Conservation (phyloP, 768 basidiomycete species). For the Fistulinella prunicolor region DNA sequence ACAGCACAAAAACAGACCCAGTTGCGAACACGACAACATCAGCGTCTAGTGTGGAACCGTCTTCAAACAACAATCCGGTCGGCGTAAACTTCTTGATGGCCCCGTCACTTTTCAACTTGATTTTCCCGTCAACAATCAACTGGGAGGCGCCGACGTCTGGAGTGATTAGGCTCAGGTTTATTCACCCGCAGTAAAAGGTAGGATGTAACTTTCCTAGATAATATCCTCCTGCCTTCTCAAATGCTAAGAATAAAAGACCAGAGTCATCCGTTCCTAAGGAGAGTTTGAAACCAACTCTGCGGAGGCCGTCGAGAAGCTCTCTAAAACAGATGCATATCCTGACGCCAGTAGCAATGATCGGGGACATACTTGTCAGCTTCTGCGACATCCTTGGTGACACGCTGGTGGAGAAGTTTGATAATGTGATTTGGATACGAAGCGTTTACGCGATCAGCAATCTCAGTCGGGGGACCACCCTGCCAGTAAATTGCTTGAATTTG, state of each 20-base stretch:
- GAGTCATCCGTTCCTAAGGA: conserved; percentile 49
- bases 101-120: conserved; percentile 39
- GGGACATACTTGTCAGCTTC: conserved; percentile 51
- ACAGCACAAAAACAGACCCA: conserved; percentile 29
- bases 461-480: conserved; percentile 45
- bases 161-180: background rate
- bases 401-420: conserved; percentile 31
- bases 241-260: conserved; percentile 50
- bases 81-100: conserved; percentile 34
- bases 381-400: conserved; percentile 43
- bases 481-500: conserved; percentile 34
- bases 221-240: conserved; percentile 56
- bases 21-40: conserved; percentile 39
- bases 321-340: conserved; percentile 21
- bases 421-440: conserved; percentile 44
- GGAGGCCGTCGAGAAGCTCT: conserved; percentile 53
- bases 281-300: conserved; percentile 54
- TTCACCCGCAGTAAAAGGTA: background rate
- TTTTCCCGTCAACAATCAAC: conserved; percentile 43
- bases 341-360: background rate
- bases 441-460: conserved; percentile 53
- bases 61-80: conserved; percentile 23
- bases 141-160: conserved; percentile 42
- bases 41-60: conserved; percentile 38
- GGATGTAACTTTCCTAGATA: conserved; percentile 50